Conservation (phyloP, 1,284 basidiomycete species). For the Sanghuangporus sanghuang region DNA sequence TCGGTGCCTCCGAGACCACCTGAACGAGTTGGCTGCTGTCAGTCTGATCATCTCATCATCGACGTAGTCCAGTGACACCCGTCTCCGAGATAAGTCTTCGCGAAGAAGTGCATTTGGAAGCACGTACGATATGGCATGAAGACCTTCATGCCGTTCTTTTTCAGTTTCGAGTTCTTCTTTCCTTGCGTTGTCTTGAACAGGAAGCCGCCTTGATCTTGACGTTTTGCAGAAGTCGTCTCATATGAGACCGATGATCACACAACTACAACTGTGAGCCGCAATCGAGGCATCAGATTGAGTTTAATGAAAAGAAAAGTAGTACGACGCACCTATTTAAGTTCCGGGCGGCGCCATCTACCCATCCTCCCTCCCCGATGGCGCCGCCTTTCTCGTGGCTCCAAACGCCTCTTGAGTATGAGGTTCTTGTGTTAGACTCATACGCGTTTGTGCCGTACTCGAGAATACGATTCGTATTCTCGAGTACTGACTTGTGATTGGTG, state of each 20-base stretch:
- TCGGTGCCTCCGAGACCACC: background rate
- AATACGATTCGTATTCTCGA: background rate
- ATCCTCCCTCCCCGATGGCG: background rate
- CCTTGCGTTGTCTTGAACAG: background rate
- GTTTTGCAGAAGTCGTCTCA: background rate
- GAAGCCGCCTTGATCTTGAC: background rate
- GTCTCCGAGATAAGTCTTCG: too few species aligned
- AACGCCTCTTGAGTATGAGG: too few species aligned
- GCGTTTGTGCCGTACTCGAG: background rate
- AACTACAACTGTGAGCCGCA: background rate
- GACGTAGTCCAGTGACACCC: background rate
- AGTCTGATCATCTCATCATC: background rate
- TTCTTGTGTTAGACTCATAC: background rate
- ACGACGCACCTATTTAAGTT: background rate
- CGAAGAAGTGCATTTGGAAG: too few species aligned
- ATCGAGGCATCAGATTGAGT: background rate
- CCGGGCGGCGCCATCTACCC: background rate
- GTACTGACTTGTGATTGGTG: background rate
- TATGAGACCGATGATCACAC: background rate
- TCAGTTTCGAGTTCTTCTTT: background rate
- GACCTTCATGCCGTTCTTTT: background rate
- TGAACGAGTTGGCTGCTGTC: too few species aligned
- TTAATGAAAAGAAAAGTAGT: background rate
- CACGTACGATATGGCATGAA: too few species aligned
- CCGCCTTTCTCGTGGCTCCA: background rate